Conservation (phyloP, 768 basidiomycete species). For the Atractiella rhizophila region DNA sequence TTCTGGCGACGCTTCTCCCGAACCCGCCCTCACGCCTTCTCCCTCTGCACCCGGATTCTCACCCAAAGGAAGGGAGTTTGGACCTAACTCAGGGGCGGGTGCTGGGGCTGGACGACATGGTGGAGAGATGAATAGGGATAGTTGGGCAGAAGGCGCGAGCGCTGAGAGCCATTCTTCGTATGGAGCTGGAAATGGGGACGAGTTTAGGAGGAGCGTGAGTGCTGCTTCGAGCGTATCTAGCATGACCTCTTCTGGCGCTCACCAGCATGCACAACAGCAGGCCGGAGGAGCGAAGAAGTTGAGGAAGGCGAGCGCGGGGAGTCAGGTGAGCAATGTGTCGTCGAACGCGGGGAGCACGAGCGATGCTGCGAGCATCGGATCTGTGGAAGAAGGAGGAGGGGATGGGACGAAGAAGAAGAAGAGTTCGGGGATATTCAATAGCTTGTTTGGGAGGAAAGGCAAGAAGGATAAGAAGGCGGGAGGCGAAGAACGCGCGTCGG, state of each 20-base stretch:
- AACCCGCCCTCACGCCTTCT: too few relatives aligned
- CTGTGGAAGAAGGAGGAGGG: background rate
- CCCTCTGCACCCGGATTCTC: too few relatives aligned
- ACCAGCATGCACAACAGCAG: constrained; percentile 6
- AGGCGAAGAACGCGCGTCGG: background rate
- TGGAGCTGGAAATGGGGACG: too few relatives aligned
- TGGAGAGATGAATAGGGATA: too few relatives aligned
- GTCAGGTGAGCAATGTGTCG: background rate
- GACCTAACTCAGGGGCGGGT: too few relatives aligned
- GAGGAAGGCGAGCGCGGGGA: constrained; percentile 32
- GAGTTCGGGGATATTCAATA: constrained; percentile 39
- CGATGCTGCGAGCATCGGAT: background rate
- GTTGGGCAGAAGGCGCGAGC: too few relatives aligned
- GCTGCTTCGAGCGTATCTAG: too few relatives aligned
- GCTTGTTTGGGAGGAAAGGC: constrained; percentile 47
- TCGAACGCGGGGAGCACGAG: constrained; percentile 29
- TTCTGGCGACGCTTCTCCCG: too few relatives aligned
- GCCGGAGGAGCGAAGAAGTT: constrained; percentile 26
- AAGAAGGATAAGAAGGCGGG: constrained; percentile 38
- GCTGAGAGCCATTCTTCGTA: too few relatives aligned
- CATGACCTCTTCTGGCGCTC: background rate
- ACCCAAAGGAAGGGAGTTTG: too few relatives aligned
- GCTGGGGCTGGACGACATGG: too few relatives aligned
- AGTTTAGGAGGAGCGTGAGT: too few relatives aligned
- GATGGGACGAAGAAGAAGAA: constrained; percentile 22